Evolutionary conservation across 192 early-diverging fungal genomes (phyloP).

Genomic region (Coemansia umbellata): DNA sequence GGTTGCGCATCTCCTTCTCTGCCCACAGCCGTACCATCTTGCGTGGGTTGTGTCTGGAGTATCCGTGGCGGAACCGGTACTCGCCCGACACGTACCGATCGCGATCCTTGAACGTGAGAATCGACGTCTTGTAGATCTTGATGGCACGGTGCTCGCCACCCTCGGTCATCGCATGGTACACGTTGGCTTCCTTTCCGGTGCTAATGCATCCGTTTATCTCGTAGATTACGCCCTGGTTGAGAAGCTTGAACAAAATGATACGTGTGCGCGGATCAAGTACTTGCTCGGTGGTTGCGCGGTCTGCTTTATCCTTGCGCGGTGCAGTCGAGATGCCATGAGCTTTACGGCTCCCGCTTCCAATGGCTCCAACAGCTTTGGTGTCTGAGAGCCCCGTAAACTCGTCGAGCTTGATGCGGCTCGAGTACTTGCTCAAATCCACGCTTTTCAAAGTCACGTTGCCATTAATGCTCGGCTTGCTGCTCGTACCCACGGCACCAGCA

Average conservation of each 20-base stretch:
- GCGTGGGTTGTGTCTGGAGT: slow-evolving; percentile 87
- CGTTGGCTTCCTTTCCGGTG: slow-evolving; percentile 99
- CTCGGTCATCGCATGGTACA: slow-evolving; percentile 92
- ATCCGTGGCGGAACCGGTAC: slow-evolving; percentile 92
- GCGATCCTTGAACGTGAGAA: slow-evolving; percentile 95
- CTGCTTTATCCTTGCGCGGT: slow-evolving; percentile 80
- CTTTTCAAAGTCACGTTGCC: slow-evolving; percentile 29
- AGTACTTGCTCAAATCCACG: slow-evolving; percentile 62
- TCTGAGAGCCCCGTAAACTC: slow-evolving; percentile 40
- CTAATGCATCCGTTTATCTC: slow-evolving; percentile 97
- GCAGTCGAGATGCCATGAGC: slow-evolving; percentile 23
- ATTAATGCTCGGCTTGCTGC: slow-evolving; percentile 15
- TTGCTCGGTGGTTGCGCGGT: slow-evolving; percentile 94
- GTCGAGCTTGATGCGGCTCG: slow-evolving; percentile 68
- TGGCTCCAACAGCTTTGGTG: not conserved
- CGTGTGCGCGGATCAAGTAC: slow-evolving; percentile 97
- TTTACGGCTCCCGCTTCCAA: slow-evolving; percentile 35
- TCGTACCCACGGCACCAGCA: slow-evolving; percentile 4
- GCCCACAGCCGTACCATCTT: slow-evolving; percentile 99
- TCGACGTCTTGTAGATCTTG: slow-evolving; percentile 99
- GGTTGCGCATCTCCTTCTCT: slow-evolving; percentile 98
- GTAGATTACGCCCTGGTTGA: slow-evolving; percentile 85
- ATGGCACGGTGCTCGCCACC: slow-evolving; percentile 80
- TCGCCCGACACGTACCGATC: slow-evolving; percentile 97
- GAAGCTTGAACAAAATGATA: slow-evolving; percentile 93